Evolutionary conservation across 352 stramenopile genomes (phyloP).

Genomic region (Phytopythium montanum): DNA sequence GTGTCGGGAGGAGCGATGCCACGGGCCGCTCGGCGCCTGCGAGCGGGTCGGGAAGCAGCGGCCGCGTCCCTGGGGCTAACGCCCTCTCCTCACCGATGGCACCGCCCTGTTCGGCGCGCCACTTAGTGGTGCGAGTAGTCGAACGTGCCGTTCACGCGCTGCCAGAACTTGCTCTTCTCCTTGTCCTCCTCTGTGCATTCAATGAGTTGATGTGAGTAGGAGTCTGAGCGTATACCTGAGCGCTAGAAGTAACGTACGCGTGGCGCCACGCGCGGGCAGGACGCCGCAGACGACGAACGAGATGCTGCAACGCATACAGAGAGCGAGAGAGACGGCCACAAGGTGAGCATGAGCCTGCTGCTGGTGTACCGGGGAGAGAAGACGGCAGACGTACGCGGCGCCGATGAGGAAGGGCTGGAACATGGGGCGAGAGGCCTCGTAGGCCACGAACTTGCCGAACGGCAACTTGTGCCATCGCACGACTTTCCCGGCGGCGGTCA

Average conservation of each 20-base stretch:
- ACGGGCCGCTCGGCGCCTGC: not conserved
- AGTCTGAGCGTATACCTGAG: not conserved
- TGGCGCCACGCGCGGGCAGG: slow-evolving; percentile 71
- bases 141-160: slow-evolving; percentile 82
- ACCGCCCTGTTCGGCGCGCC: too few relatives aligned
- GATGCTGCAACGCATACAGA: slow-evolving; percentile 23
- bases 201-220: not conserved
- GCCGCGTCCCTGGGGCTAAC: too few relatives aligned
- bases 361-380: too few relatives aligned
- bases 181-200: slow-evolving; percentile 63
- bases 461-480: slow-evolving; percentile 83
- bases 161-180: slow-evolving; percentile 86
- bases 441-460: slow-evolving; percentile 69
- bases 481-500: slow-evolving; percentile 57
- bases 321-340: too few relatives aligned
- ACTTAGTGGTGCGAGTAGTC: slow-evolving; percentile 76
- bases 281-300: slow-evolving; percentile 82
- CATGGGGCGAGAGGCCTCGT: slow-evolving; percentile 74
- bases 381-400: slow-evolving; percentile 44
- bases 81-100: too few relatives aligned
- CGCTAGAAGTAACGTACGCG: slow-evolving; percentile 25
- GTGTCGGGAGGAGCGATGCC: not conserved
- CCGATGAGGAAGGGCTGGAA: slow-evolving; percentile 85
- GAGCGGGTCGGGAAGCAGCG: not conserved
- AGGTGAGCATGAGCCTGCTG: not conserved